Conservation (phyloP, 495 filamentous ascomycete species). For the Aspergillus affinis region DNA sequence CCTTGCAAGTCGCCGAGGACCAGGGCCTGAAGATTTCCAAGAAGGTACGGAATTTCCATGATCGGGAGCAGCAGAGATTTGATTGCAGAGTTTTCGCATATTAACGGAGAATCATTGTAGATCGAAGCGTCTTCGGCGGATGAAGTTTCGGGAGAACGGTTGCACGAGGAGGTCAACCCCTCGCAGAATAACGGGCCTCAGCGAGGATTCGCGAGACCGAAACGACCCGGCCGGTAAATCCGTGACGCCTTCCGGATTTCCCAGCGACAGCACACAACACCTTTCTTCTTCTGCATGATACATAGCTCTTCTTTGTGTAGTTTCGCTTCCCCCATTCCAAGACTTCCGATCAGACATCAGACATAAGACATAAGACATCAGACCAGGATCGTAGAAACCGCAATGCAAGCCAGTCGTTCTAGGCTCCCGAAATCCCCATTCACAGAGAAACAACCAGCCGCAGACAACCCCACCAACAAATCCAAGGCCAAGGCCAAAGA, state of each 20-base stretch:
- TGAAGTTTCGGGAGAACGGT: conserved; percentile 70
- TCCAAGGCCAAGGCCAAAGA: conserved; percentile 9
- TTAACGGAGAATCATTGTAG: conserved; percentile 31
- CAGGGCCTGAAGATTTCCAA: conserved; percentile 73
- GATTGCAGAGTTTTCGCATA: conserved; percentile 6
- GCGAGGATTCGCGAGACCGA: conserved; percentile 81
- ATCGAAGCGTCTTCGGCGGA: conserved; percentile 68
- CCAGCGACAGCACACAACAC: neutral
- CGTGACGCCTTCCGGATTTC: neutral
- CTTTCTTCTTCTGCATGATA: conserved; percentile 16
- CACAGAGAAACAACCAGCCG: conserved; percentile 7
- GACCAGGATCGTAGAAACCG: conserved; percentile 8
- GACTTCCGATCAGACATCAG: neutral
- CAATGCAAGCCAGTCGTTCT: conserved; percentile 3
- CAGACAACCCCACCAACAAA: conserved; percentile 3
- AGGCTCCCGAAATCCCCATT: neutral
- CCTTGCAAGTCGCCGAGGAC: conserved; percentile 65
- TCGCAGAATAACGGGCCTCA: conserved; percentile 60
- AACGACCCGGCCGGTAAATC: conserved; percentile 69
- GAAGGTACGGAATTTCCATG: conserved; percentile 49
- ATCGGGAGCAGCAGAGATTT: conserved; percentile 10
- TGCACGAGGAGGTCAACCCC: conserved; percentile 76
- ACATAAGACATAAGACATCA: conserved; percentile 6
- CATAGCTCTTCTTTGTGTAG: conserved; percentile 3
- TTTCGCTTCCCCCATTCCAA: conserved; percentile 7